Conservation (phyloP, 257 asterid genomes). For the Schizonepeta tenuifolia region DNA sequence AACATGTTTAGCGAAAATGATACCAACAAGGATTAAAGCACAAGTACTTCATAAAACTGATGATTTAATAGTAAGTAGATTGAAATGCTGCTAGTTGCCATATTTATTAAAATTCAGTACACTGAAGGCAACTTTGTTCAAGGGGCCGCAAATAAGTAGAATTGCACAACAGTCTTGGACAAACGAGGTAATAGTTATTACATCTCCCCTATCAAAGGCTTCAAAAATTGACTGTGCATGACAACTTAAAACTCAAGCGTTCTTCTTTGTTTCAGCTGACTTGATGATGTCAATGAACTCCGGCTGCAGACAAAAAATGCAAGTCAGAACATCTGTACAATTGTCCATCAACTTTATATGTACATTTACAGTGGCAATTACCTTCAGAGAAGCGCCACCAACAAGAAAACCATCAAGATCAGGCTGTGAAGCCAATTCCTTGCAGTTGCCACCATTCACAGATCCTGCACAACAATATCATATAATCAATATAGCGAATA, state of each 20-base stretch:
- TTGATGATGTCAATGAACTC: conserved; percentile 92
- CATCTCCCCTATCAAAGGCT: conserved; percentile 44
- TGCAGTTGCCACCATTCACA: conserved; percentile 84
- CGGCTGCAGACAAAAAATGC: conserved; percentile 46
- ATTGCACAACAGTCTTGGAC: conserved; percentile 30
- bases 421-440: conserved; percentile 70
- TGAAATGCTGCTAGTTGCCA: conserved; percentile 9
- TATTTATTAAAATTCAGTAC: conserved; percentile 42
- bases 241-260: conserved; percentile 45
- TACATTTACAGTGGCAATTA: conserved; percentile 27
- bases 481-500: conserved; percentile 2
- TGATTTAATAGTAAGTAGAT: not conserved
- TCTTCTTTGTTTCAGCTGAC: conserved; percentile 81
- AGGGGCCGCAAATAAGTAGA: conserved; percentile 37
- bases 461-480: conserved; percentile 53
- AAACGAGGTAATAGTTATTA: conserved; percentile 28
- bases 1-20: not conserved
- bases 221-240: conserved; percentile 36
- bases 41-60: not conserved
- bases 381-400: conserved; percentile 93
- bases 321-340: conserved; percentile 12
- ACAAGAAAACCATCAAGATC: conserved; percentile 88
- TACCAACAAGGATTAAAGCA: not conserved
- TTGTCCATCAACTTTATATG: not conserved
- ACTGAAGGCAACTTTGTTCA: conserved; percentile 32